Base-by-base conservation (phyloP, 2,329 filamentous ascomycete species). In the Emergomyces orientalis region DNA sequence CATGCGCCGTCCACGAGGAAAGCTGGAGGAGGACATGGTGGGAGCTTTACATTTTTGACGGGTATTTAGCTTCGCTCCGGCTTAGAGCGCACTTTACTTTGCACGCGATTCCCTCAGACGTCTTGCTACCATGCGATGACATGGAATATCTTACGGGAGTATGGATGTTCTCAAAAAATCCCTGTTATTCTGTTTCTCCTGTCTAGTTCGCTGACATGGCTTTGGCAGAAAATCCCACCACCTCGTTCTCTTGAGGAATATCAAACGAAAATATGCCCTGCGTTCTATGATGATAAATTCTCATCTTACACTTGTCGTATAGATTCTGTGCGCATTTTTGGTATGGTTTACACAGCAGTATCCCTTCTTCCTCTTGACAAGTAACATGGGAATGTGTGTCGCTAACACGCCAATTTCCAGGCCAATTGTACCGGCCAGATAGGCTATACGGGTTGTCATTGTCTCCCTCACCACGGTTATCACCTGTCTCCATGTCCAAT, bases 21-120 rank as follows among this genome's bases (percentile, higher is more conserved):
- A 62, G 60, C 37, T 62, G 60, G 60, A 56, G 60, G 27, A 54
- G 60, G 22, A 62, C 60, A 30, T 62, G 60, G 60, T 62, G 60
- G 60, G 60, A 62, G 49, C 60, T 62, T n/a, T 62, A 55, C 32
- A 62, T 62, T 45, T 39, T 62, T 37, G 60, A 62, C 41, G 60
- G 60, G 2, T 56, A 62, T 56, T 56, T 62, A 25, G 51, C 51
- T 2, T 54, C 51, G 7, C 39, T 59, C 27, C 57, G 57, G 4
- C 25, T 47, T 25, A 47, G 30, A 49, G 22, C 34, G 2, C 49
- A 62, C 30, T 62, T 62, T 25, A 39, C 49, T 32, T 62, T 62
- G 32, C 51, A 39, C 17, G n/a, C 60, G 19, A 49, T 56, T 45
- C 49, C 60, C 6, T 39, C 60, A 25, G 60, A 62, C 25, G 51